phyloP scores from a whole-genome alignment of 352 stramenopile genomes.

The Pythium dissotocum region DNA sequence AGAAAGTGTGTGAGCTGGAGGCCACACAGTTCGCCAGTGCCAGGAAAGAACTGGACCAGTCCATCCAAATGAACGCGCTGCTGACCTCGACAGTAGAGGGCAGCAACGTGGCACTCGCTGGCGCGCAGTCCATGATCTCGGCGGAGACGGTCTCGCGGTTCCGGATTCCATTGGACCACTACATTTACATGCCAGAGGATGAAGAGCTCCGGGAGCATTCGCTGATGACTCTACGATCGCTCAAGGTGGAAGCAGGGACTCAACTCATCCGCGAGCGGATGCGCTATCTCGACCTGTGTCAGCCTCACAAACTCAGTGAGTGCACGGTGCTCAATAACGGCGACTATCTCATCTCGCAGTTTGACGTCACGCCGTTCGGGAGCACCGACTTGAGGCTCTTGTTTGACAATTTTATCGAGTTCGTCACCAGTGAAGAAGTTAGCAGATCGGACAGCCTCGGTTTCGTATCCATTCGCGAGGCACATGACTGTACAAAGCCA shows the following conservation, averaged over 20 bases:
- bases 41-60: conserved; percentile 4
- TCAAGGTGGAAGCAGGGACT: neutral
- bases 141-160: conserved; percentile 15
- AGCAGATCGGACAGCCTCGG: conserved; percentile 17
- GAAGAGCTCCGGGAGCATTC: neutral
- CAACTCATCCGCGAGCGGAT: conserved; percentile 7
- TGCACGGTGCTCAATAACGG: conserved; percentile 16
- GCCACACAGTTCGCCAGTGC: neutral
- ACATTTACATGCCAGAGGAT: conserved; percentile 19
- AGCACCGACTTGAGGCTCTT: conserved; percentile 9
- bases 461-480: conserved; percentile 14
- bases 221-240: neutral
- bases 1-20: neutral
- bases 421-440: conserved; percentile 16
- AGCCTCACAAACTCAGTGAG: conserved; percentile 14
- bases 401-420: conserved; percentile 11
- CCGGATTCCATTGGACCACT: conserved; percentile 14
- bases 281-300: conserved; percentile 10
- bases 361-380: conserved; percentile 16
- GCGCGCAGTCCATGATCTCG: conserved; percentile 12
- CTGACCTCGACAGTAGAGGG: conserved; percentile 10
- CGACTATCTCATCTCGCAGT: conserved; percentile 15
- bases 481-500: conserved; percentile 4
- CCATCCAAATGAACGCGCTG: conserved; percentile 3
- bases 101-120: conserved; percentile 12